Conservation (phyloP, 2,329 filamentous ascomycete species). For the Aspergillus pseudoterreus region DNA sequence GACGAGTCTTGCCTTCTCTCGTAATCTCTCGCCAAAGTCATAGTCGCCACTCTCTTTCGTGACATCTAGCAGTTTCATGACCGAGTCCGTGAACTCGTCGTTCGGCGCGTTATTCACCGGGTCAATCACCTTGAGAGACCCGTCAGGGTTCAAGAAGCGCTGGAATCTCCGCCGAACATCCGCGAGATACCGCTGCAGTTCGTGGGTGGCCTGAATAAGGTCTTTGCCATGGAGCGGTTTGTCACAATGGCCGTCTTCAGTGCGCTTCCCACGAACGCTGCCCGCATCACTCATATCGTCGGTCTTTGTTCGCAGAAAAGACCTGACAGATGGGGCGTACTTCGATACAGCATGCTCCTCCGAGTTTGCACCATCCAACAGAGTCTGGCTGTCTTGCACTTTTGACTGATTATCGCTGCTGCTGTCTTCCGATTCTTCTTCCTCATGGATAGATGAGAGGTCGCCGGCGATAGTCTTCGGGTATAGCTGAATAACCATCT, state of each 20-base stretch:
- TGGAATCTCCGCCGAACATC: constrained; percentile 70
- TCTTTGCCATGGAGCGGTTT: constrained; percentile 67
- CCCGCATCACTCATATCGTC: constrained; percentile 39
- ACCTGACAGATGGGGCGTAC: constrained; percentile 36
- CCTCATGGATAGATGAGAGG: constrained; percentile 59
- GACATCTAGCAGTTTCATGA: constrained; percentile 45
- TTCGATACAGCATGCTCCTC: constrained; percentile 25
- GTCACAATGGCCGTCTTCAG: constrained; percentile 24
- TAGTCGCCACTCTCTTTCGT: constrained; percentile 49
- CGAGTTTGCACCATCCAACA: constrained; percentile 20
- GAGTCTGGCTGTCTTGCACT: constrained; percentile 24
- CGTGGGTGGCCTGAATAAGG: constrained; percentile 73
- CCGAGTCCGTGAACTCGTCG: constrained; percentile 42
- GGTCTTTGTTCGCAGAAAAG: constrained; percentile 32
- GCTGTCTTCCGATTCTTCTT: constrained; percentile 33
- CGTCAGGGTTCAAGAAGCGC: constrained; percentile 57
- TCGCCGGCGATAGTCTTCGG: constrained; percentile 80
- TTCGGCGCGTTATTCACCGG: constrained; percentile 27
- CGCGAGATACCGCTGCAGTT: constrained; percentile 82
- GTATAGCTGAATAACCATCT: constrained; percentile 80
- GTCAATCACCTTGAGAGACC: constrained; percentile 40
- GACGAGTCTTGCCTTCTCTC: constrained; percentile 74
- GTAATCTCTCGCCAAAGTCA: constrained; percentile 68
- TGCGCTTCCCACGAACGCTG: constrained; percentile 32
- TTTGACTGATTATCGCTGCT: constrained; percentile 21